These are phyloP conservation scores for Brassica nigra DNA, from an alignment of 345 rosid species.

Conservation along the genomic window DNA sequence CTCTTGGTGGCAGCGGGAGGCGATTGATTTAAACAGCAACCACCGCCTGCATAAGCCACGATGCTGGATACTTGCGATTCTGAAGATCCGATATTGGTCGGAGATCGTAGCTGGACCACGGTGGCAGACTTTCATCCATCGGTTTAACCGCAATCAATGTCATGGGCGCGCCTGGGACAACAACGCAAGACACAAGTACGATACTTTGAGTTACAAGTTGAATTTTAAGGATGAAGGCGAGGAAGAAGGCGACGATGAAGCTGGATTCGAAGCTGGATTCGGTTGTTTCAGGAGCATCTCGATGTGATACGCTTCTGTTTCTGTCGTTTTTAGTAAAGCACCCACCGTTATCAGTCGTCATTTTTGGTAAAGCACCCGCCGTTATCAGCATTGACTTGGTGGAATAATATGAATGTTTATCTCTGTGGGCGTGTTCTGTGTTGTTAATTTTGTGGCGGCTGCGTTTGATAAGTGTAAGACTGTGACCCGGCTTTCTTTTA, in stretches of 20 bases:
- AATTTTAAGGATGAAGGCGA: constrained; percentile 68
- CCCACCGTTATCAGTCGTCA: neutral
- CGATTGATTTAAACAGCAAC: constrained; percentile 32
- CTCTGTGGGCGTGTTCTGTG: neutral
- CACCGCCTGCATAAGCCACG: constrained; percentile 1
- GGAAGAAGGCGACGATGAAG: constrained; percentile 36
- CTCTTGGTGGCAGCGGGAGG: constrained; percentile 56
- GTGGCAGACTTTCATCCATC: constrained; percentile 86
- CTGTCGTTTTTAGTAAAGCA: constrained; percentile 30
- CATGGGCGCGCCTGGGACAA: constrained; percentile 18
- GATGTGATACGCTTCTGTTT: constrained; percentile 52
- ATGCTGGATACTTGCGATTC: constrained; percentile 59
- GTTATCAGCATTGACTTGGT: neutral
- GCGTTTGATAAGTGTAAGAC: constrained; percentile 14
- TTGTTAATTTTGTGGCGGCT: neutral
- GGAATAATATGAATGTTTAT: neutral
- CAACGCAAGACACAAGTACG: constrained; percentile 23
- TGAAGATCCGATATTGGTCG: constrained; percentile 78
- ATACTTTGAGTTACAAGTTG: constrained; percentile 64
- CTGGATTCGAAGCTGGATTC: neutral
- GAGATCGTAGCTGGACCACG: constrained; percentile 82
- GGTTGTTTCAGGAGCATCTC: constrained; percentile 57
- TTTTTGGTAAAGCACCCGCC: too few relatives aligned
- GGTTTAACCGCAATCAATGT: constrained; percentile 59
- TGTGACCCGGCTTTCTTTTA: too few relatives aligned